These are phyloP conservation scores for Pyropia yezoensis DNA, from an alignment of 23 red algal species.

Conservation along the genomic window DNA sequence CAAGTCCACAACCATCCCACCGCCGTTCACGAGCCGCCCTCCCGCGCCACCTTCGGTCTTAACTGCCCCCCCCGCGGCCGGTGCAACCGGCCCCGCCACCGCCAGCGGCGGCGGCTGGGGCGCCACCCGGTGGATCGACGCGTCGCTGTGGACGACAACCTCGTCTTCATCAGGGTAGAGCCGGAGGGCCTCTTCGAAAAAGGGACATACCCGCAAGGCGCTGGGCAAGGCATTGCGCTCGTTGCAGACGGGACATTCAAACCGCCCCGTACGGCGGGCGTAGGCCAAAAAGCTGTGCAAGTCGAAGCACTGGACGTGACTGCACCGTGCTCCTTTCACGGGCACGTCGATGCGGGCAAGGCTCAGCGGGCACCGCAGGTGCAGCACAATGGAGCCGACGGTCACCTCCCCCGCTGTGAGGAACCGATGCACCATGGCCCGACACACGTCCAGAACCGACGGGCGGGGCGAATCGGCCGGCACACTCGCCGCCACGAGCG, in stretches of 20 bases:
- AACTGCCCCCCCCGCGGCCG: too few relatives aligned
- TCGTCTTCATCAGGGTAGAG: conserved; percentile 33
- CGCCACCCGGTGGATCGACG: conserved; percentile 2
- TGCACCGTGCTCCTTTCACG: conserved; percentile 35
- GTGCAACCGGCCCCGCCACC: too few relatives aligned
- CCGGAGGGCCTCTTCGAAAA: conserved; percentile 19
- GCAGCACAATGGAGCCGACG: conserved; percentile 23
- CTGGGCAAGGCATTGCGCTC: conserved; percentile 13
- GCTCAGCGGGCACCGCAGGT: conserved; percentile 47
- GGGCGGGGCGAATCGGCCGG: neutral
- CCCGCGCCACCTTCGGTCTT: too few relatives aligned
- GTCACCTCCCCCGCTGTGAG: neutral
- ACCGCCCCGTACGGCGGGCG: conserved; percentile 38
- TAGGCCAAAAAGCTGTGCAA: conserved; percentile 45
- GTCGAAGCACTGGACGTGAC: conserved; percentile 79
- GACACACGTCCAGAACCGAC: neutral
- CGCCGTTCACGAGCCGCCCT: too few relatives aligned
- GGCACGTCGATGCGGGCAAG: conserved; percentile 45
- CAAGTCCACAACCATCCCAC: too few relatives aligned
- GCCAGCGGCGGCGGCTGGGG: too few relatives aligned
- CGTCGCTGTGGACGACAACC: conserved; percentile 28
- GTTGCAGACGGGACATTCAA: conserved; percentile 69
- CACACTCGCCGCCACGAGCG: neutral
- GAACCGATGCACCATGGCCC: neutral
- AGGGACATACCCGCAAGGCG: conserved; percentile 25